phyloP scores from a whole-genome alignment of 805 yeast genomes.

The Ogataea corticis region DNA sequence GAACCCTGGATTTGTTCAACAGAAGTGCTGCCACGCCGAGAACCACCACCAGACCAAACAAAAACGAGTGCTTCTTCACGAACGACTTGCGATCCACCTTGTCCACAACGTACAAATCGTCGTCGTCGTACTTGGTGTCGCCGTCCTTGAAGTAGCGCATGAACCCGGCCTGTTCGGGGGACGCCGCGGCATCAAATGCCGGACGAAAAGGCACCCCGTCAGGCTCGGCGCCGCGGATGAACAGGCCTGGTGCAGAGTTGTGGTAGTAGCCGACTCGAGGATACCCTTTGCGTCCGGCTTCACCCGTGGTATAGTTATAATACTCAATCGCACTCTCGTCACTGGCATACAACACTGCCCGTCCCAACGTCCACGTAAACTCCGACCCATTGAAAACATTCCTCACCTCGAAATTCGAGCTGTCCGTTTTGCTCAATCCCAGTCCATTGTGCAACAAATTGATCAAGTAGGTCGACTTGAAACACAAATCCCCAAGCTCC shows the following conservation, averaged over 20 bases:
- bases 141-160: constrained; percentile 29
- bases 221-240: constrained; percentile 55
- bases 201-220: constrained; percentile 46
- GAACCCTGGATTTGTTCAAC: constrained; percentile 21
- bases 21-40: constrained; percentile 8
- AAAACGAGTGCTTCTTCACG: constrained; percentile 17
- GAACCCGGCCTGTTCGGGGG: constrained; percentile 25
- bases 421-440: constrained; percentile 56
- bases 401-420: constrained; percentile 41
- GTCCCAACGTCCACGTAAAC: constrained; percentile 92
- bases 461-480: constrained; percentile 60
- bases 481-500: constrained; percentile 56
- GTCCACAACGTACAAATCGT: constrained; percentile 41
- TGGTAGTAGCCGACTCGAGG: constrained; percentile 46
- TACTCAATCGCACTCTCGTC: constrained; percentile 47
- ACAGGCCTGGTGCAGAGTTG: constrained; percentile 48
- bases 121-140: constrained; percentile 31
- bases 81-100: constrained; percentile 42
- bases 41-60: constrained; percentile 8
- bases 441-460: constrained; percentile 59
- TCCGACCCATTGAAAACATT: constrained; percentile 77
- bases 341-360: constrained; percentile 61
- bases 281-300: constrained; percentile 11
- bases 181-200: constrained; percentile 28
- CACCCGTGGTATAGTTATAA: constrained; percentile 35